Base-by-base conservation (phyloP, 2,329 filamentous ascomycete species). In the Xylaria hypoxylon region DNA sequence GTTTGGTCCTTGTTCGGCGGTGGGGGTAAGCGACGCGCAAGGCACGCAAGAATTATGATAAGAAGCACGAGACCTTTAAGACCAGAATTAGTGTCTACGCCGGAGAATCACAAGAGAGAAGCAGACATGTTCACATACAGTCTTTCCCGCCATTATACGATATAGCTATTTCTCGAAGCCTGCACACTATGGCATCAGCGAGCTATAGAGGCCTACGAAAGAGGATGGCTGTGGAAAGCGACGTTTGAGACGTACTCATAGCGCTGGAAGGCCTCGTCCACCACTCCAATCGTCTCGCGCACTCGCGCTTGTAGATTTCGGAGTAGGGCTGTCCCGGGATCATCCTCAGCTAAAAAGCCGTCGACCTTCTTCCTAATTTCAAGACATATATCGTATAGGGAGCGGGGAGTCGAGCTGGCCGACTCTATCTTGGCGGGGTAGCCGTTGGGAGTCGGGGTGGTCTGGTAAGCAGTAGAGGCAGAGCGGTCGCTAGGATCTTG, bases 81-180 rank as follows among this genome's bases (percentile, higher is more conserved):
- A 13, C 31, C 47, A 2, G 19, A 22, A 50, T 64, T 35, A 69
- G 58, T 31, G 5, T 40, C 22, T 42, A 22, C 19, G 26, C 17
- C 26, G 28, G 5, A 24, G 6, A 19, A 17, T 15, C 22, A 38
- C n/a, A 7, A 38, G 40, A 50, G 42, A 50, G 33, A 19, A 7
- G 33, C 17, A 48, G 38, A 28, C 7, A 22, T 44, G 4, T 61
- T 31, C 53, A 62, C 68, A 35, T 69, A 70, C 95, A 98, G 84
- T 98, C 96, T 80, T 99, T 99, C 68, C 96, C 96, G 76, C 96
- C 96, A 75, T 99, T 99, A 81, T 97, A 99, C 63, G 95, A 97
- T 70, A 98, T 85, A 5, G 94, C 93, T 67, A 98, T 86, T 77
- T 96, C 87, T 65, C 90, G 85, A 68, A 91, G 86, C 65, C 92